Base-by-base conservation (phyloP, 306 rosid species). In the Malus domestica region DNA sequence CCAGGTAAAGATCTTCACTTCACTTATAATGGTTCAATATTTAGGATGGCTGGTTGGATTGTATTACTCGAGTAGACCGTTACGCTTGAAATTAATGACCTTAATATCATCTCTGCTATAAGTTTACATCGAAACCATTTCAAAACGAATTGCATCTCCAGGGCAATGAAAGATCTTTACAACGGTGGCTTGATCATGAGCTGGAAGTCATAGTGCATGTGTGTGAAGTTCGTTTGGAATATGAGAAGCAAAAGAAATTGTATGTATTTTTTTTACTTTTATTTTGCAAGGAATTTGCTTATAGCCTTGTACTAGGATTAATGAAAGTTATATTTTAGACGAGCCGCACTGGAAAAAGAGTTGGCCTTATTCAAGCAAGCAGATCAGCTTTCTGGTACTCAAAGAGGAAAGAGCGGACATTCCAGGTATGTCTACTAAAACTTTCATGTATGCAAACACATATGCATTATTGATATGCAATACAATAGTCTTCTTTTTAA, bases 131-230 rank as follows among this genome's bases (percentile, higher is more conserved):
- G 6, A 73, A 33, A 27, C 66, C 73, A 20, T 57, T 80, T 75
- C 74, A 52, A 73, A 49, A 61, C 42, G 76, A 75, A 32, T 76
- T 78, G 40, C 77, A 54, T 81, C 57, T 82, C 73, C 78, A 91
- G 97, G 84, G 78, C 67, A 91, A 83, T 67, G 95, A 91, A 54
- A 88, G 88, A 69, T 80, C 91, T 76, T 78, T 88, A 71, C 87
- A 72, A 76, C 86, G 80, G 82, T 91, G 95, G 97, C 91, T 89
- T 74, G 97, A 91, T 81, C 94, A 89, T 71, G 97, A 91, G 86
- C 81, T 91, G 67, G 95, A 91, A 80, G 97, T 89, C 81, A 74
- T 85, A 78, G 91, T 91, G 72, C 84, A 89, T 42, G 83, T 91
- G 82, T 87, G 86, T 68, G 97, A 89, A 89, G 97, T 91, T 58